Evolutionary conservation across 495 filamentous ascomycete genomes (phyloP).

Genomic region (Penicillium pancosmium): DNA sequence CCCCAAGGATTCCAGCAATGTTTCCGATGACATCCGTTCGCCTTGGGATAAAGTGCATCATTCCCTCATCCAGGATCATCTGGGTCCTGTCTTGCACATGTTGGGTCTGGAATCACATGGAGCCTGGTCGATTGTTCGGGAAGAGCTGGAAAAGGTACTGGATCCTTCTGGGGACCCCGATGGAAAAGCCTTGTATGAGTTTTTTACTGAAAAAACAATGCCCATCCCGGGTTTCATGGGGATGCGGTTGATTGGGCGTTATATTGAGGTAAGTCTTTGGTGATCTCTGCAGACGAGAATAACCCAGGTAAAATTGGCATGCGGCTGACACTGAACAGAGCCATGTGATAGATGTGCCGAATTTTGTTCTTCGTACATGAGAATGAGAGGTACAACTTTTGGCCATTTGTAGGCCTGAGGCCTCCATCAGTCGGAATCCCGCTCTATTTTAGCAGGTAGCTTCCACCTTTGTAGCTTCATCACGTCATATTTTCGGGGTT

Average conservation of each 20-base stretch:
- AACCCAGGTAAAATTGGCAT: no score
- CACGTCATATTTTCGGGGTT: no score
- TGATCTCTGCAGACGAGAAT: no score
- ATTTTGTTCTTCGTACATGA: no score
- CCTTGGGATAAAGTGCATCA: slow-evolving; percentile 30
- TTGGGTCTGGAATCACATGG: slow-evolving; percentile 9
- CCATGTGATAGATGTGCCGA: no score
- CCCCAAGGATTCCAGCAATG: slow-evolving; percentile 2
- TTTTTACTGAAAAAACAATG: slow-evolving; percentile 22
- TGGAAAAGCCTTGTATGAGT: slow-evolving; percentile 12
- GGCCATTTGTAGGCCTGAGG: no score
- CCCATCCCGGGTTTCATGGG: slow-evolving; percentile 27
- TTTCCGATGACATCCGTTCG: slow-evolving; percentile 18
- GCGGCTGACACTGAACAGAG: no score
- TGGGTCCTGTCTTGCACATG: slow-evolving; percentile 10
- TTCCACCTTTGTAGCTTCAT: no score
- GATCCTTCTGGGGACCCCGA: background rate
- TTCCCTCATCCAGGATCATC: slow-evolving; percentile 26
- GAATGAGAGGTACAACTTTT: no score
- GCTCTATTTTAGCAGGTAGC: no score
- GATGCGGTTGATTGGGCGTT: slow-evolving; percentile 26
- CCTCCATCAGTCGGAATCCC: no score
- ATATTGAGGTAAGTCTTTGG: slow-evolving; percentile 22
- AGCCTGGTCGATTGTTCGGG: slow-evolving; percentile 19
- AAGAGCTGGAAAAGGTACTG: slow-evolving; percentile 4